Evolutionary conservation across 371 early-diverging fungal genomes (phyloP), one percentile per base, ranked within the genome.

Genomic region (Mortierella sp.): DNA sequence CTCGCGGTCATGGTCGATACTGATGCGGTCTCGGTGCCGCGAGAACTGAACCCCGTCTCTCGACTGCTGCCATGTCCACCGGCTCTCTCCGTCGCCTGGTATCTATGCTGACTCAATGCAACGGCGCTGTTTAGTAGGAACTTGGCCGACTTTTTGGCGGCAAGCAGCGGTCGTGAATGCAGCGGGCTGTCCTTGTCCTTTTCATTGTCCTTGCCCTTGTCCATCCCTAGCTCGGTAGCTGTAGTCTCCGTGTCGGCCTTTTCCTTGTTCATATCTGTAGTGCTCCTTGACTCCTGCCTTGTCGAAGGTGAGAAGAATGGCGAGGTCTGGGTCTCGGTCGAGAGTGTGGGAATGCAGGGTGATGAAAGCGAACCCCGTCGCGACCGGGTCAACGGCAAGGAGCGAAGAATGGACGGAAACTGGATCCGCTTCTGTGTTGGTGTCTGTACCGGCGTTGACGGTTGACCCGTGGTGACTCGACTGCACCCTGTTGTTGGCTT

Each of bases 291-390:
- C 37, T 37, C 37, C 37, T 37, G 37, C 37, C 37, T 37, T 37
- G 37, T 37, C 37, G 37, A 5, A 37, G 37, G 37, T 37, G 37
- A 37, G 37, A 37, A 9, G 37, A 37, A 14, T 46, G 56, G 47
- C 48, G 43, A 1, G 61, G 19, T 9, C 9, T 43, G 19, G 60
- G 14, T 21, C 18, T 16, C 26, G 21, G 25, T 44, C 52, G 25
- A 25, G 29, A 45, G 25, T 19, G 37, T 11, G 15, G 55, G 19
- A 29, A 68, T 45, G 53, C 68, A 62, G 1, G 70, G 70, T 2
- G 70, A 51, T 4, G 70, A 69, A 16, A 69, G 19, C 4, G 70
- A 69, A 7, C 70, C 59, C 7, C 63, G 70, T 18, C 56, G 62
- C 2, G 69, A 62, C n/a, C 62, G 56, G 21, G 63, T 37, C 14